Conservation (phyloP, 306 rosid species). For the Sindora glabra region DNA sequence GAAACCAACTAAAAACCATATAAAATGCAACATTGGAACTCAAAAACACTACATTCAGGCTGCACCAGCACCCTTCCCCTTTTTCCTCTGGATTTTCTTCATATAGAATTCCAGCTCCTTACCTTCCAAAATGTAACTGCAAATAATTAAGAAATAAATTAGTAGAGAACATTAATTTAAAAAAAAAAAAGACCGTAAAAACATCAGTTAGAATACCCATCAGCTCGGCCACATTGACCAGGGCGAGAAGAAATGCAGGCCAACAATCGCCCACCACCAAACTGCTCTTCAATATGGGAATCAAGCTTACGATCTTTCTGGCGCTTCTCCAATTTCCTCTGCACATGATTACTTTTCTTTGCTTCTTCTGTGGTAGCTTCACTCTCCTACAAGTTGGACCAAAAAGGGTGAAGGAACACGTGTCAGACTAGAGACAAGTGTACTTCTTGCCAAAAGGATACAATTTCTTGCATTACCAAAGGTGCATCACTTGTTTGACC, state of each 20-base stretch:
- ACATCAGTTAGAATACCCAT: conserved; percentile 23
- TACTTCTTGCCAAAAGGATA: too few species aligned
- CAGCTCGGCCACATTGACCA: conserved; percentile 47
- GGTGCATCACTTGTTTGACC: too few species aligned
- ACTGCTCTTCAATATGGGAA: conserved; percentile 40
- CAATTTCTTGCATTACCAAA: too few species aligned
- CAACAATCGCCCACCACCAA: conserved; percentile 34
- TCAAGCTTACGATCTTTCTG: conserved; percentile 32
- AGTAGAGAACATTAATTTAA: not conserved
- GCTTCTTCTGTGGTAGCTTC: conserved; percentile 30
- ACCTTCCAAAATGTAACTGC: conserved; percentile 41
- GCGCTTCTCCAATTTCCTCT: conserved; percentile 36
- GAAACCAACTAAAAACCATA: not conserved
- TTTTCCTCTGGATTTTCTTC: conserved; percentile 40
- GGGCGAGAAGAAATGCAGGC: conserved; percentile 51
- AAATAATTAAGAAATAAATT: not conserved
- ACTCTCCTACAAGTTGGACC: conserved; percentile 23
- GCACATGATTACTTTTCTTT: conserved; percentile 38
- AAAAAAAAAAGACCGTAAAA: not conserved
- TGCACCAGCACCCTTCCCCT: conserved; percentile 29
- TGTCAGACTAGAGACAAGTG: not conserved
- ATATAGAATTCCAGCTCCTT: conserved; percentile 40
- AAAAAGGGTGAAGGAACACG: not conserved
- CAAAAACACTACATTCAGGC: conserved; percentile 6
- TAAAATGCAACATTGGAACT: not conserved